Evolutionary conservation across 2,329 filamentous ascomycete genomes (phyloP).

Genomic region (Colletotrichum abscissum): DNA sequence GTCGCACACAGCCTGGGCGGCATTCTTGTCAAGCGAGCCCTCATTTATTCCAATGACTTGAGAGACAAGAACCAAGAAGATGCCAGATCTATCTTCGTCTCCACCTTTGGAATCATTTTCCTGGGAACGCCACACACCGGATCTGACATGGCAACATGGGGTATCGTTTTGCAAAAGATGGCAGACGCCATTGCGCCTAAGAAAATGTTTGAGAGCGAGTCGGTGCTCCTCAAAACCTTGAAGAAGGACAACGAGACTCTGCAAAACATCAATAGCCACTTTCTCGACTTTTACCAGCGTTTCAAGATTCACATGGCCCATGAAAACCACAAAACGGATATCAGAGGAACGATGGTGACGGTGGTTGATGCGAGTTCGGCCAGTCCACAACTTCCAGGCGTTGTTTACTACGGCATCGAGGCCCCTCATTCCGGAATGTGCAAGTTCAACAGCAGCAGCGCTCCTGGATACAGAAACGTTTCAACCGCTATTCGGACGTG

Average conservation of each 20-base stretch:
- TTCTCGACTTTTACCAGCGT: slow-evolving; percentile 76
- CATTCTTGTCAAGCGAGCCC: slow-evolving; percentile 75
- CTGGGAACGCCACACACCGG: slow-evolving; percentile 82
- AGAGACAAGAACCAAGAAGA: slow-evolving; percentile 70
- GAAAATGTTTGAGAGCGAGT: slow-evolving; percentile 74
- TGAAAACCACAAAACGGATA: slow-evolving; percentile 77
- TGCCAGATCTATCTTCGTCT: slow-evolving; percentile 76
- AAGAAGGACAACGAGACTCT: slow-evolving; percentile 79
- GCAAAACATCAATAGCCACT: slow-evolving; percentile 79
- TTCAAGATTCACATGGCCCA: slow-evolving; percentile 83
- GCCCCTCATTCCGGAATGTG: slow-evolving; percentile 79
- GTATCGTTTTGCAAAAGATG: slow-evolving; percentile 74
- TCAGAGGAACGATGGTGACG: slow-evolving; percentile 71
- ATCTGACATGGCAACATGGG: slow-evolving; percentile 76
- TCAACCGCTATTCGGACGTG: slow-evolving; percentile 62
- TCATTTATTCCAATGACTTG: slow-evolving; percentile 75
- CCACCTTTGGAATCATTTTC: slow-evolving; percentile 81
- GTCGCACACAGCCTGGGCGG: slow-evolving; percentile 81
- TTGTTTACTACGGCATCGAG: slow-evolving; percentile 80
- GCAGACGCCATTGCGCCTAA: slow-evolving; percentile 73
- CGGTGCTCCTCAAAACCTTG: slow-evolving; percentile 76
- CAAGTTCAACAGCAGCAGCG: slow-evolving; percentile 73
- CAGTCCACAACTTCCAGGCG: slow-evolving; percentile 75
- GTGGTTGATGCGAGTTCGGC: slow-evolving; percentile 79
- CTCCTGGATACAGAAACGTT: slow-evolving; percentile 72